Base-by-base conservation (phyloP, 1,139 yeast species). In the Taphrina betulina region DNA sequence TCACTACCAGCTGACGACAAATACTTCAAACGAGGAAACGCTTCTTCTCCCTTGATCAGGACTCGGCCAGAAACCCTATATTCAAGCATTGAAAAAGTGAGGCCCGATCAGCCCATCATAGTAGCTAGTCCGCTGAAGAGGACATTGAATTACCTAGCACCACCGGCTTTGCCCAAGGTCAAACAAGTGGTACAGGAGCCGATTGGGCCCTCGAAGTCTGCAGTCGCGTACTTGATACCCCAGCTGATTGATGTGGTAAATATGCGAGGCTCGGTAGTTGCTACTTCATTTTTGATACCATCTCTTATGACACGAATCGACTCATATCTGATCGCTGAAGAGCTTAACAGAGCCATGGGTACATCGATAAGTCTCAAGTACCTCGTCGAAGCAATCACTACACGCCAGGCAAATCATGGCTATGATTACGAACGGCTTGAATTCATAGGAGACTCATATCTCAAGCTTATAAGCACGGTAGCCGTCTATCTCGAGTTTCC, bases 371-470 rank as follows among this genome's bases (percentile, higher is more conserved):
- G 34, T 5, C 38, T 53, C 14, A 28, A 23, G 26, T 24, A 26
- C 28, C 33, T 54, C 7, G 45, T 50, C 3, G 57, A 37, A n/a
- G 58, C 61, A 14, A 48, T 53, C 40, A 46, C 58, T 12, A 31
- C 53, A 5, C 48, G 45, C n/a, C 35, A 45, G 8, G 55, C 58
- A 7, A 33, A 41, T 20, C 46, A 53, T 40, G 56, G 45, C 14
- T 29, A 24, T n/a, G 55, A 57, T 26, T 57, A 57, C 26, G 61
- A 58, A 16, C 58, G 61, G n/a, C 40, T 45, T 10, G 61, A 58
- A 35, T 55, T 48, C 20, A 43, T 53, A 8, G 61, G 61, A 7
- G 61, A 58, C 34, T 48, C 58, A 1, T 58, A 53, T 35, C 33
- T 58, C 26, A 58, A 58, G 29, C 34, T 48, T n/a, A 43, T 45